Base-by-base conservation (phyloP, 192 early-diverging fungal genomes). In the Chytriomyces sp. region DNA sequence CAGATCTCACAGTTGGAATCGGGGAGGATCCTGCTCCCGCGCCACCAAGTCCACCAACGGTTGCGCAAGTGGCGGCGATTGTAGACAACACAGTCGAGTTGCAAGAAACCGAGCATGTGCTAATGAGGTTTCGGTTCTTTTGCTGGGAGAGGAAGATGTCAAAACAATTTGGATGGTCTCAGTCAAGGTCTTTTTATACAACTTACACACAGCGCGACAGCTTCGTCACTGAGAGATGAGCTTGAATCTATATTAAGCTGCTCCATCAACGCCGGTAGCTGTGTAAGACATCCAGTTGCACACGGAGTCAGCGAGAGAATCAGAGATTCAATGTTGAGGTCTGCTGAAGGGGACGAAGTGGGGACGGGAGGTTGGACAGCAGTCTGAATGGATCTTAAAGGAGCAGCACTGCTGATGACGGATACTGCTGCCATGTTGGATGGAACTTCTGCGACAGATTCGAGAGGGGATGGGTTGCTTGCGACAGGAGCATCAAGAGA, bases 171-270 rank as follows among this genome's bases (percentile, higher is more conserved):
- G 28, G 28, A 49, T 18, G 47, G 7, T 23, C 9, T 5, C 63
- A 6, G 26, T 26, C 63, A 64, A 57, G 20, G 53, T 3, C 3
- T 18, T 64, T 13, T 6, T 2, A 5, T 2, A 67, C 2, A 18
- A 71, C 69, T 62, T 73, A 73, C 72, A 73, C 72, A 73, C 45
- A 73, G 57, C 44, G 44, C 45, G 20, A 45, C 45, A 24, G 72
- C 72, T 47, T 46, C 60, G 43, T 8, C n/a, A 11, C 44, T 49
- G 23, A 47, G 45, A 23, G 44, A 35, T 16, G 57, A 62, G 18
- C 60, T 63, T 35, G 61, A 23, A 23, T 62, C 60, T 11, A 59
- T 13, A n/a, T 73, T 63, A 23, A 73, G 35, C 20, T 20, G 44
- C 8, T 20, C n/a, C 8, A 73, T n/a, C 16, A 73, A 3, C 4